phyloP scores from a whole-genome alignment of 805 yeast species.

The Saccharomyces paradoxus region DNA sequence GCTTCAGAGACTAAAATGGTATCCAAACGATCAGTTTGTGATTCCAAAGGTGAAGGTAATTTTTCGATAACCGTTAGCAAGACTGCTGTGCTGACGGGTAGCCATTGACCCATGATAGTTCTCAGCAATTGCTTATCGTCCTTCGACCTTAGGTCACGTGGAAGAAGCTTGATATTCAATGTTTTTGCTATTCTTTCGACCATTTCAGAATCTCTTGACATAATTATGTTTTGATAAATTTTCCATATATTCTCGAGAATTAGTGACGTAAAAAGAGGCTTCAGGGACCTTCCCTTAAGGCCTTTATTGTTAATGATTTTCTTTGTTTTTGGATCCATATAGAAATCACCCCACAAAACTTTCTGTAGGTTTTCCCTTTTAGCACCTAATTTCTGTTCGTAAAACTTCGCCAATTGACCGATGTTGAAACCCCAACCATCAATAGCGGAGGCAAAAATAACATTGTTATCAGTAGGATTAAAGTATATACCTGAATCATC shows the following conservation, averaged over 20 bases:
- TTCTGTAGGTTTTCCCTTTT: conserved; percentile 69
- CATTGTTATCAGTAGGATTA: conserved; percentile 80
- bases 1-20: conserved; percentile 47
- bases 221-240: conserved; percentile 63
- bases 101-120: conserved; percentile 82
- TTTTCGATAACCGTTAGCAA: conserved; percentile 76
- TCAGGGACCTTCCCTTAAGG: conserved; percentile 50
- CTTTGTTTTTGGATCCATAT: conserved; percentile 81
- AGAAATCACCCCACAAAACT: conserved; percentile 94
- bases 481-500: conserved; percentile 81
- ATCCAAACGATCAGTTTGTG: conserved; percentile 68
- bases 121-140: conserved; percentile 59
- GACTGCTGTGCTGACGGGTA: conserved; percentile 83
- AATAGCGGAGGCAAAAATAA: conserved; percentile 80
- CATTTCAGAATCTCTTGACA: conserved; percentile 59
- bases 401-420: conserved; percentile 79
- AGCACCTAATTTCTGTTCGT: conserved; percentile 77
- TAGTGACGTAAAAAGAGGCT: conserved; percentile 80
- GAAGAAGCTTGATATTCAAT: conserved; percentile 56
- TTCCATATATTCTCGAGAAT: conserved; percentile 90
- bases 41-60: conserved; percentile 71
- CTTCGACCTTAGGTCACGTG: conserved; percentile 72
- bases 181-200: conserved; percentile 68
- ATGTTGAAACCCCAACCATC: conserved; percentile 98
- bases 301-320: conserved; percentile 64